These are phyloP conservation scores for Fusarium xyrophilum DNA, from an alignment of 2,329 filamentous ascomycete species.

Conservation along the genomic window DNA sequence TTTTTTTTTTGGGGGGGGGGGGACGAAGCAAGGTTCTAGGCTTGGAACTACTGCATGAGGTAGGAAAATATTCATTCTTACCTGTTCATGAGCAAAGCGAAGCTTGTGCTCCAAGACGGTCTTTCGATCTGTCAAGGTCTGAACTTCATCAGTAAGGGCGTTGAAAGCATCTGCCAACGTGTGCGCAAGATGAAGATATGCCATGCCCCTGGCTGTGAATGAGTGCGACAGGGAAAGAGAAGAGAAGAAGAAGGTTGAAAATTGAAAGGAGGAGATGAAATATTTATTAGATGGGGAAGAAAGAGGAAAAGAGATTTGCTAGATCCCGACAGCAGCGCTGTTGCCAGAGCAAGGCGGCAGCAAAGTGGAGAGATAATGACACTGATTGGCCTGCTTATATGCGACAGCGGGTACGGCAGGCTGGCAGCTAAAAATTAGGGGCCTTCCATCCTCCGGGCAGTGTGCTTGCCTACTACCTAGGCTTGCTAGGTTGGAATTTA, in stretches of 20 bases:
- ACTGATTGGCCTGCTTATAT: constrained; percentile 13
- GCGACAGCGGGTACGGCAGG: not conserved
- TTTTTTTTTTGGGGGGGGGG: too few species aligned
- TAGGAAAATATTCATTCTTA: constrained; percentile 52
- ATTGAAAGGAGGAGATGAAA: constrained; percentile 3
- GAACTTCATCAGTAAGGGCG: constrained; percentile 69
- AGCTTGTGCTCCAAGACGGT: constrained; percentile 72
- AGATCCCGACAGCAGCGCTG: constrained; percentile 24
- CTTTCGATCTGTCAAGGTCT: constrained; percentile 68
- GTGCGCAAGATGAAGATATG: constrained; percentile 55
- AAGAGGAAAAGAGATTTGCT: constrained; percentile 36
- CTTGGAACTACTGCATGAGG: not conserved
- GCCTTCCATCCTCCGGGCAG: not conserved
- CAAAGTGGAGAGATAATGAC: constrained; percentile 12
- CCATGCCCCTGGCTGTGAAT: constrained; percentile 45
- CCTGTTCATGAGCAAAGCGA: constrained; percentile 71
- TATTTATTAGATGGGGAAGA: constrained; percentile 26
- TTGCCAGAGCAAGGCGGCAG: constrained; percentile 29
- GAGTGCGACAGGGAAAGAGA: constrained; percentile 3
- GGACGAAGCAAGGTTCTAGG: constrained; percentile 12
- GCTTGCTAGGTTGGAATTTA: too few species aligned
- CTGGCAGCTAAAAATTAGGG: constrained; percentile 14
- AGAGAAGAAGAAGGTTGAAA: constrained; percentile 8
- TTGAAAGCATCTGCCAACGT: constrained; percentile 70
- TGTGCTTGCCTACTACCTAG: too few species aligned